These are phyloP conservation scores for Penicillium macrosclerotiorum DNA, from an alignment of 495 filamentous ascomycete genomes.

Conservation along the genomic window DNA sequence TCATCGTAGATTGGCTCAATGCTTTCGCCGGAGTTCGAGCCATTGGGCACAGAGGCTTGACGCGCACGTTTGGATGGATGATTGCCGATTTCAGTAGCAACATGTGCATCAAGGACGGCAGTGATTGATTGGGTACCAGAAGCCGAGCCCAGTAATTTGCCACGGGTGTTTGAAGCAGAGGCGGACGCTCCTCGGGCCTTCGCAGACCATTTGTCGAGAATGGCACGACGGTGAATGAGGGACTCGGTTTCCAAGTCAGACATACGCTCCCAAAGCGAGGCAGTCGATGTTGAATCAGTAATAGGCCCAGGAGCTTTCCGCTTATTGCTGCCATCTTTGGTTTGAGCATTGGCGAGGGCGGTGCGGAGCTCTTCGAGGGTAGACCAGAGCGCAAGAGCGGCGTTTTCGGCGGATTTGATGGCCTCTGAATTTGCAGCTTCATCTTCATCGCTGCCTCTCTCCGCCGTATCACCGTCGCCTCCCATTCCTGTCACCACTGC, in stretches of 20 bases:
- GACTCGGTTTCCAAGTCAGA: slow-evolving; percentile 56
- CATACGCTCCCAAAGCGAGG: slow-evolving; percentile 73
- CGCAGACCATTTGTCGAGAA: slow-evolving; percentile 49
- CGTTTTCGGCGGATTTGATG: slow-evolving; percentile 76
- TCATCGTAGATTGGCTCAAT: slow-evolving; percentile 74
- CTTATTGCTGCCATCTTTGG: slow-evolving; percentile 52
- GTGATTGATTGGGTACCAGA: slow-evolving; percentile 60
- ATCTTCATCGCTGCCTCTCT: slow-evolving; percentile 32
- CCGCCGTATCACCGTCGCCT: slow-evolving; percentile 31
- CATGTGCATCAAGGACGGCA: slow-evolving; percentile 70
- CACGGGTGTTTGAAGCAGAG: slow-evolving; percentile 35
- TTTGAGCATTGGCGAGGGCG: slow-evolving; percentile 51
- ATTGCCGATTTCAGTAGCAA: slow-evolving; percentile 61
- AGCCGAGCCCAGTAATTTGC: slow-evolving; percentile 45
- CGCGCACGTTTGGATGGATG: slow-evolving; percentile 60
- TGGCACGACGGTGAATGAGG: slow-evolving; percentile 39
- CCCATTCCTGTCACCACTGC: slow-evolving; percentile 39
- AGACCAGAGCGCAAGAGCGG: slow-evolving; percentile 86
- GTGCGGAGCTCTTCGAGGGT: slow-evolving; percentile 71
- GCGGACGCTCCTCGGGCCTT: slow-evolving; percentile 49
- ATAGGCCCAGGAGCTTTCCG: slow-evolving; percentile 53
- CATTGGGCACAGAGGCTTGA: slow-evolving; percentile 1
- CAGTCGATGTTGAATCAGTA: slow-evolving; percentile 46
- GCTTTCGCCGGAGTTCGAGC: slow-evolving; percentile 5
- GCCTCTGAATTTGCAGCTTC: slow-evolving; percentile 39